Conservation (phyloP, 78 protist species). For the slime mould (Dictyostelium discoideum) region DNA sequence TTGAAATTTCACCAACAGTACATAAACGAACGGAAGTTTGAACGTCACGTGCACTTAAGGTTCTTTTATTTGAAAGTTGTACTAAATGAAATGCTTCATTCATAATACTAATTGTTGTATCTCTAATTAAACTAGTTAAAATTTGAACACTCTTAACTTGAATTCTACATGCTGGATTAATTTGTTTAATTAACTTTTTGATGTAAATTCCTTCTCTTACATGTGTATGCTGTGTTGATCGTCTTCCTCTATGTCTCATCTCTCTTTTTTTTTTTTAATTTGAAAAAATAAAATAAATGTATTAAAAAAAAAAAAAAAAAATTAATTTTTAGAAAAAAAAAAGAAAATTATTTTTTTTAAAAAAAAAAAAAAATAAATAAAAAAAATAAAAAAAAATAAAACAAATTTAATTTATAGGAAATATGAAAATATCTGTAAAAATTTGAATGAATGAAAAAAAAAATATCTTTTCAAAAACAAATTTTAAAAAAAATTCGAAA, state of each 20-base stretch:
- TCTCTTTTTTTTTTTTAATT: background rate
- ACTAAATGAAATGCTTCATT: background rate
- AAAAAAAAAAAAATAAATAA: too few species aligned
- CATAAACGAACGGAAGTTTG: background rate
- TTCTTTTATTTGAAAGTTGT: background rate
- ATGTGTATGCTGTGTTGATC: background rate
- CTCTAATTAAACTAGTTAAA: background rate
- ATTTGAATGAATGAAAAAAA: too few species aligned
- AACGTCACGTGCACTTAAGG: background rate
- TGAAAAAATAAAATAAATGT: background rate
- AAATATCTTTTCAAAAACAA: too few species aligned
- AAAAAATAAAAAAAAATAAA: background rate
- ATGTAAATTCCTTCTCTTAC: background rate
- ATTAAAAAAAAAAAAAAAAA: background rate
- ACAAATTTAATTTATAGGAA: background rate
- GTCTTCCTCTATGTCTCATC: background rate
- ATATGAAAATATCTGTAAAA: background rate
- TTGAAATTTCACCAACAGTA: background rate
- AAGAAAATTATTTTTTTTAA: background rate
- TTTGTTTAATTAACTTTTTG: background rate
- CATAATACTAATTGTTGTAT: background rate
- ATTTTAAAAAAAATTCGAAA: too few species aligned
- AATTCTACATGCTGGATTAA: background rate
- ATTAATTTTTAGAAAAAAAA: background rate
- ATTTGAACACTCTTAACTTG: background rate